A percentile compares a stretch with the other conserved stretches of the same genome.
These are phyloP conservation scores for Megacollybia marginata DNA, from an alignment of 768 basidiomycete species.

Conservation along the genomic window DNA sequence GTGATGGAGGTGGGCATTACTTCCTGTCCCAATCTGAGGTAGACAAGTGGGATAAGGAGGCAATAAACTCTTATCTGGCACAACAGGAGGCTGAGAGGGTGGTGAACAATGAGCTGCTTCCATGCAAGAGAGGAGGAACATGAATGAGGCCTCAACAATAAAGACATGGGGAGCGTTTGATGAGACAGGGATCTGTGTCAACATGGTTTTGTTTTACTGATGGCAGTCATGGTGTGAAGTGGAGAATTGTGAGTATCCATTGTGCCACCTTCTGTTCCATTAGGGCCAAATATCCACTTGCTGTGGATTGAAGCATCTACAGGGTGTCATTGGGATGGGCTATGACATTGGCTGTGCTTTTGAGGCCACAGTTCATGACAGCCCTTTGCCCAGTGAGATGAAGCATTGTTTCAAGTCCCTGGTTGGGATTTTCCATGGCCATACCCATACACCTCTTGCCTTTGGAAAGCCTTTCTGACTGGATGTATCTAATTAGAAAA, in stretches of 20 bases:
- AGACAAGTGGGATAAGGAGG: constrained; percentile 2
- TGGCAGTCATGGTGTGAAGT: constrained; percentile 2
- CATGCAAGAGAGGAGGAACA: constrained; percentile 5
- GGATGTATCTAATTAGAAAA: too few species aligned
- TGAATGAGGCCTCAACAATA: constrained; percentile 1
- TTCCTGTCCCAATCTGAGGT: constrained; percentile 4
- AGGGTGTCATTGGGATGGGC: too few species aligned
- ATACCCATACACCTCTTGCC: background rate
- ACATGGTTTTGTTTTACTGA: constrained; percentile 1
- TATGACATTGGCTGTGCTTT: constrained; percentile 1
- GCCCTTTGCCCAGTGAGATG: background rate
- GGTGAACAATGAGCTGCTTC: background rate
- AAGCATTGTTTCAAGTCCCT: constrained; percentile 3
- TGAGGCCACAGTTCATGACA: background rate
- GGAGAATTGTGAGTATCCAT: background rate
- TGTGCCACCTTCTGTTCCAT: too few species aligned
- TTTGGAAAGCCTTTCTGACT: too few species aligned
- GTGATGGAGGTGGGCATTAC: constrained; percentile 1
- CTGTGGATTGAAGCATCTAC: too few species aligned
- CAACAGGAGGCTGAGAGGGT: background rate
- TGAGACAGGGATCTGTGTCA: constrained; percentile 5
- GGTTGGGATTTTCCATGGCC: constrained; percentile 1
- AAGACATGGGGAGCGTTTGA: constrained; percentile 1
- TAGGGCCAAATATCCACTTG: too few species aligned
- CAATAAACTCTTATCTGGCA: constrained; percentile 1